Conservation (phyloP, 768 basidiomycete genomes). For the Amylocystis lapponica region DNA sequence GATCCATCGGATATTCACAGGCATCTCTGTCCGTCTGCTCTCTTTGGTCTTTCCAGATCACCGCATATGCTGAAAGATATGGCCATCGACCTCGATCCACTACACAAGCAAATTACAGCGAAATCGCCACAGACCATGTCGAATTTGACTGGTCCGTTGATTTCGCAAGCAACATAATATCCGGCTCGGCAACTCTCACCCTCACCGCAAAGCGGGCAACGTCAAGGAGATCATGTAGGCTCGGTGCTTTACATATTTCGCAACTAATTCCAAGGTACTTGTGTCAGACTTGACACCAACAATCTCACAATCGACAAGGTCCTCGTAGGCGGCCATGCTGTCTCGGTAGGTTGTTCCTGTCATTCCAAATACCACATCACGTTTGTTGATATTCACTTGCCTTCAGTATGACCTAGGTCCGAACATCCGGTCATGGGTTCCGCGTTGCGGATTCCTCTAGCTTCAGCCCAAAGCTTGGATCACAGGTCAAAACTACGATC, state of each 20-base stretch:
- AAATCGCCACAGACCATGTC: slow-evolving; percentile 62
- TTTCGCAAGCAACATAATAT: slow-evolving; percentile 54
- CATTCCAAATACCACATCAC: not conserved
- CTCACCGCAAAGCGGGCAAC: slow-evolving; percentile 46
- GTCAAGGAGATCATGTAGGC: slow-evolving; percentile 55
- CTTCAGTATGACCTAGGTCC: slow-evolving; percentile 48
- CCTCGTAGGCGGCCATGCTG: slow-evolving; percentile 44
- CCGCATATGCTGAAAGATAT: too few species aligned
- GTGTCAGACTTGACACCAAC: slow-evolving; percentile 63
- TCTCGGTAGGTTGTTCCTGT: slow-evolving; percentile 29
- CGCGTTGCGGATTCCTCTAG: slow-evolving; percentile 58
- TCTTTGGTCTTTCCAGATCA: too few species aligned
- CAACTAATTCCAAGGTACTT: not conserved
- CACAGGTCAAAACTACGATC: slow-evolving; percentile 45
- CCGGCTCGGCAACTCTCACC: slow-evolving; percentile 60
- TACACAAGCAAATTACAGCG: slow-evolving; percentile 74
- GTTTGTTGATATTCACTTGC: not conserved
- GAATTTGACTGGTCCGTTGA: slow-evolving; percentile 76
- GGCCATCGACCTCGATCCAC: slow-evolving; percentile 43
- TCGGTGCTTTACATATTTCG: not conserved
- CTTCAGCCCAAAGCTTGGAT: slow-evolving; percentile 35
- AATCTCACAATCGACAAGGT: slow-evolving; percentile 57
- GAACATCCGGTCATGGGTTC: slow-evolving; percentile 74
- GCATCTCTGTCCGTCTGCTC: too few species aligned
- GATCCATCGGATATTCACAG: too few species aligned